Evolutionary conservation across 116 monocot genomes (phyloP), one percentile per base, ranked within the genome.

Genomic region (Posidonia oceanica): DNA sequence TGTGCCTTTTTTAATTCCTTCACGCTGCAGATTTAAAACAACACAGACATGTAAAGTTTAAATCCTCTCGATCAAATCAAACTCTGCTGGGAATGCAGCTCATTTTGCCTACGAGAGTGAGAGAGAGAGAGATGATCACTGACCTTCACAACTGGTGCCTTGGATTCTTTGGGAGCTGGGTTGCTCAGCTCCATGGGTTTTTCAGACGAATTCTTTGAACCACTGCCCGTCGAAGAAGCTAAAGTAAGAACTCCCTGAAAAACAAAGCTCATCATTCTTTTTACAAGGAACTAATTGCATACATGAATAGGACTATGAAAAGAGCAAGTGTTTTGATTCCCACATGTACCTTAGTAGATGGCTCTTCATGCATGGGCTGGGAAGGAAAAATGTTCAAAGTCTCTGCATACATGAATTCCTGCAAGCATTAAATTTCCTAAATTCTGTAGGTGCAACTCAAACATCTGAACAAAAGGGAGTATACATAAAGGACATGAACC

Each of bases 331-430:
- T 29, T 29, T 29, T 29, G 1, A 29, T 29, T 29, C 29, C 18
- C 17, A 20, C 58, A 23, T 38, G 54, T 75, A 84, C 86, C 86
- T 87, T 84, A 17, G 75, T 51, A 38, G 89, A 69, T 58, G 87
- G 87, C 68, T 85, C 89, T 39, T 81, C 80, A 82, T 90, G 83
- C 94, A 94, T 94, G 68, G 94, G 94, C 69, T 84, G 85, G 40
- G 96, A 96, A 51, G 96, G 96, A 76, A 96, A 96, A 6, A 96
- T 96, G 78, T 87, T 88, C 67, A 96, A 69, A 64, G 96, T 96
- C 78, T 96, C 96, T 96, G 96, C 88, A 90, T 74, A 80, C 58
- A 82, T 76, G 72, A 87, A 83, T 58, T 22, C 73, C 68, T 75
- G 58, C 76, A 86, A 71, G 71, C 82, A 82, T 86, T 83, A 83